A percentile compares a stretch with the other conserved stretches of the same genome.
Evolutionary conservation across 306 rosid species (phyloP).

Genomic region (Trifolium dubium): DNA sequence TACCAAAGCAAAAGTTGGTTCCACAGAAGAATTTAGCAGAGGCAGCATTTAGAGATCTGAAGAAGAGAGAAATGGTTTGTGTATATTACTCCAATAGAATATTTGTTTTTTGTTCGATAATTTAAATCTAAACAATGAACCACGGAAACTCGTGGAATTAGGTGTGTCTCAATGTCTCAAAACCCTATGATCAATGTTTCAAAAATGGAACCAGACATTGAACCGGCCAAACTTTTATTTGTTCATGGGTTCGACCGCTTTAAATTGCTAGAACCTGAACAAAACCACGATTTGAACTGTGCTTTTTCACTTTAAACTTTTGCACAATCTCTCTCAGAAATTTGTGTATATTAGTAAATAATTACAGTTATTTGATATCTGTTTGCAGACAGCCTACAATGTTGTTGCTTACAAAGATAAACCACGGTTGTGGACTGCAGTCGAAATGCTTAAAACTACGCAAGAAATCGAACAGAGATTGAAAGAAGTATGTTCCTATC

Average conservation of each 20-base stretch:
- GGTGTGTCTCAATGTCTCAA: no score
- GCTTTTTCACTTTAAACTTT: neutral
- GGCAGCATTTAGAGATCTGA: conserved; percentile 79
- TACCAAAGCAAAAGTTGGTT: conserved; percentile 85
- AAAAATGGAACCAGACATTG: no score
- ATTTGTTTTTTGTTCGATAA: conserved; percentile 9
- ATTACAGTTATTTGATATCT: conserved; percentile 32
- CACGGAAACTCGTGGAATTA: no score
- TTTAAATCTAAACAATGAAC: neutral
- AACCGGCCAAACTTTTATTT: no score
- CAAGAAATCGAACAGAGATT: conserved; percentile 75
- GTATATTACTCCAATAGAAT: conserved; percentile 27
- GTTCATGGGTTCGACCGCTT: neutral
- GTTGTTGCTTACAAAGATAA: conserved; percentile 82
- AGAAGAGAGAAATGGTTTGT: conserved; percentile 72
- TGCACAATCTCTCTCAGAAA: neutral
- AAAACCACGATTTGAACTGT: neutral
- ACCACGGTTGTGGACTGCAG: conserved; percentile 82
- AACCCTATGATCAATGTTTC: no score
- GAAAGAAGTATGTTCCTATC: conserved; percentile 61
- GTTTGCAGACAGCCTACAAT: conserved; percentile 75
- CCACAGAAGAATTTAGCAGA: conserved; percentile 92
- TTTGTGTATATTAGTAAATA: neutral
- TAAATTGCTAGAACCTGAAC: no score
- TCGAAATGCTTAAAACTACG: conserved; percentile 84